Evolutionary conservation across 257 asterid genomes (phyloP).

Genomic region (Jacaranda copaia): DNA sequence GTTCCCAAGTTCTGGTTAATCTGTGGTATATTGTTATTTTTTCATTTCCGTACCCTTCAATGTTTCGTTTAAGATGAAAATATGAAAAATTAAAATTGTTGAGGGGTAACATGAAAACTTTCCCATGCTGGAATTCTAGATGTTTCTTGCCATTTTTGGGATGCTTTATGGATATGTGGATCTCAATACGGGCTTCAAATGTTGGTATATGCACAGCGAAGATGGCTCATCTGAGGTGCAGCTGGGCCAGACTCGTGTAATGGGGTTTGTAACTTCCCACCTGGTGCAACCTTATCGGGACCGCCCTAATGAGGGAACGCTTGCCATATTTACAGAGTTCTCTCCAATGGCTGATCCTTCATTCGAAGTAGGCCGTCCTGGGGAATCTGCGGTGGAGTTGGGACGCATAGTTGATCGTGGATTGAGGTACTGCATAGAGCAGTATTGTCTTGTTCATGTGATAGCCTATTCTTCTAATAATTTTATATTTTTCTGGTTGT

Average conservation of each 20-base stretch:
- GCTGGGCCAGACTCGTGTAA: slow-evolving; percentile 87
- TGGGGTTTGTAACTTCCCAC: slow-evolving; percentile 85
- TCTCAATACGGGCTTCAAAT: slow-evolving; percentile 14
- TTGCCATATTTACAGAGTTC: slow-evolving; percentile 85
- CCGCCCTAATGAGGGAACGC: slow-evolving; percentile 90
- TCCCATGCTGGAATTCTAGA: no score
- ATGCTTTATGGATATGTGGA: slow-evolving; percentile 3
- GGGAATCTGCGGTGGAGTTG: slow-evolving; percentile 90
- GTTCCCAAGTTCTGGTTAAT: no score
- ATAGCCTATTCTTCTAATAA: not conserved
- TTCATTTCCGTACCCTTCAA: no score
- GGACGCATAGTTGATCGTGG: slow-evolving; percentile 98
- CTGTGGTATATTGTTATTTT: no score
- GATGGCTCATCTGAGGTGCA: slow-evolving; percentile 98
- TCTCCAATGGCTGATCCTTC: slow-evolving; percentile 99
- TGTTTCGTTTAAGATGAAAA: no score
- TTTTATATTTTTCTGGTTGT: slow-evolving; percentile 14
- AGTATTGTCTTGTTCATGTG: slow-evolving; percentile 6
- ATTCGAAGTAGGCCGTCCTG: slow-evolving; percentile 91
- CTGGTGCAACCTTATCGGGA: slow-evolving; percentile 93
- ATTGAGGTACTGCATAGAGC: slow-evolving; percentile 60
- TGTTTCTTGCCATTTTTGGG: not conserved
- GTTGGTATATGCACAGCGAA: slow-evolving; percentile 63
- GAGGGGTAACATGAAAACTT: no score
- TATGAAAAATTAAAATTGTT: no score